Percentiles rank a stretch among this genome's conserved stretches.
phyloP scores from a whole-genome alignment of 2,329 filamentous ascomycete species.

The Rosellinia necatrix region DNA sequence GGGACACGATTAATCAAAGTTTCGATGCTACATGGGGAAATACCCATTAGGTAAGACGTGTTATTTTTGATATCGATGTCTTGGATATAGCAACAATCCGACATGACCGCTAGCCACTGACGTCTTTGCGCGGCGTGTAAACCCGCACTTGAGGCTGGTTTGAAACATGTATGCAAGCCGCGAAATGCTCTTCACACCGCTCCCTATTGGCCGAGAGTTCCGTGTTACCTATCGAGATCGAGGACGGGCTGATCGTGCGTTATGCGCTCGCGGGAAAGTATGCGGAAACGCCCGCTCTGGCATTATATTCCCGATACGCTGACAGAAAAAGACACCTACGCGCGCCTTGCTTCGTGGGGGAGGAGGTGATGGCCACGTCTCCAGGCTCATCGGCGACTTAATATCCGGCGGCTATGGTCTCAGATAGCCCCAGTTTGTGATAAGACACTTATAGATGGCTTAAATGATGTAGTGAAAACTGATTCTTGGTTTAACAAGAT shows the following conservation, averaged over 20 bases:
- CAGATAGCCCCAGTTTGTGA: conserved; percentile 2
- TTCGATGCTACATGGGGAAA: neutral
- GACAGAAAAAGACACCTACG: neutral
- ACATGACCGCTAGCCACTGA: neutral
- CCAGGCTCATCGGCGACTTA: neutral
- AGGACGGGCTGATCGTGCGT: neutral
- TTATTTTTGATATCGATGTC: no score
- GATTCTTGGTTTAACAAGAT: neutral
- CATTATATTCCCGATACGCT: neutral
- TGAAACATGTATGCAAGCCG: conserved; percentile 11
- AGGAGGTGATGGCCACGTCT: neutral
- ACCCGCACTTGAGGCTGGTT: conserved; percentile 14
- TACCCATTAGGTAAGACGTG: no score
- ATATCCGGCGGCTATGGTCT: neutral
- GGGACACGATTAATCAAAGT: neutral
- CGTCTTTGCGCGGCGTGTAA: conserved; percentile 4
- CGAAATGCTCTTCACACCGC: conserved; percentile 5
- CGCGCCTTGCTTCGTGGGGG: neutral
- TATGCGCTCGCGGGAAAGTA: neutral
- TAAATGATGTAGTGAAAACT: neutral
- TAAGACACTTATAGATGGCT: neutral
- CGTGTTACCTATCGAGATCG: neutral
- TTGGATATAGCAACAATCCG: neutral
- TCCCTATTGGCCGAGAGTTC: neutral
- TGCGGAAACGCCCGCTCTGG: conserved; percentile 1